phyloP scores from a whole-genome alignment of 805 yeast species.

The Zygosaccharomyces siamensis region DNA sequence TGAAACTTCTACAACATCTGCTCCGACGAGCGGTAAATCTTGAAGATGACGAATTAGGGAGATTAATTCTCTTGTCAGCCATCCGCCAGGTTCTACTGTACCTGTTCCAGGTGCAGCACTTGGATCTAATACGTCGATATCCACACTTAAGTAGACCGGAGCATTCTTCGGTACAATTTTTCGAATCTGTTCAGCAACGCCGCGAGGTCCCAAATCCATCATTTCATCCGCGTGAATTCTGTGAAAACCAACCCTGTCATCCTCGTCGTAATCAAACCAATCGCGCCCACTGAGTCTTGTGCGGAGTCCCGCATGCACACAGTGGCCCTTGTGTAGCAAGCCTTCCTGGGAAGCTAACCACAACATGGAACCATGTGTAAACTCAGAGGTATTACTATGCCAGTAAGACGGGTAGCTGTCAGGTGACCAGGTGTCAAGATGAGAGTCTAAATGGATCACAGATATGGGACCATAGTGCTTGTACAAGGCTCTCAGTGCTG shows the following conservation, averaged over 20 bases:
- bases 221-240: slow-evolving; percentile 71
- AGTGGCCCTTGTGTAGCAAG: slow-evolving; percentile 46
- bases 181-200: slow-evolving; percentile 52
- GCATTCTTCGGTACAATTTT: slow-evolving; percentile 52
- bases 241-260: slow-evolving; percentile 61
- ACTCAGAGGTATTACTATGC: slow-evolving; percentile 52
- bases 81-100: slow-evolving; percentile 73
- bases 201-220: slow-evolving; percentile 57
- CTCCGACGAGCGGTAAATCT: slow-evolving; percentile 61
- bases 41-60: slow-evolving; percentile 55
- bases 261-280: slow-evolving; percentile 61
- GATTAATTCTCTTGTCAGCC: slow-evolving; percentile 61
- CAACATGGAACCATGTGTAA: slow-evolving; percentile 82
- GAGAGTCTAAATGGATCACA: slow-evolving; percentile 80
- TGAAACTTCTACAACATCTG: slow-evolving; percentile 71
- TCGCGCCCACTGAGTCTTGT: slow-evolving; percentile 62
- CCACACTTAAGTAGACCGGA: slow-evolving; percentile 77
- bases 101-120: slow-evolving; percentile 76
- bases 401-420: slow-evolving; percentile 60
- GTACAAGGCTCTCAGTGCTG: slow-evolving; percentile 62
- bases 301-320: slow-evolving; percentile 73
- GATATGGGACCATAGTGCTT: slow-evolving; percentile 61
- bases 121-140: slow-evolving; percentile 72
- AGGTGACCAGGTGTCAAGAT: slow-evolving; percentile 79
- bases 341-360: slow-evolving; percentile 78